Conservation (phyloP, 805 yeast species). For the Metschnikowia henanensis region DNA sequence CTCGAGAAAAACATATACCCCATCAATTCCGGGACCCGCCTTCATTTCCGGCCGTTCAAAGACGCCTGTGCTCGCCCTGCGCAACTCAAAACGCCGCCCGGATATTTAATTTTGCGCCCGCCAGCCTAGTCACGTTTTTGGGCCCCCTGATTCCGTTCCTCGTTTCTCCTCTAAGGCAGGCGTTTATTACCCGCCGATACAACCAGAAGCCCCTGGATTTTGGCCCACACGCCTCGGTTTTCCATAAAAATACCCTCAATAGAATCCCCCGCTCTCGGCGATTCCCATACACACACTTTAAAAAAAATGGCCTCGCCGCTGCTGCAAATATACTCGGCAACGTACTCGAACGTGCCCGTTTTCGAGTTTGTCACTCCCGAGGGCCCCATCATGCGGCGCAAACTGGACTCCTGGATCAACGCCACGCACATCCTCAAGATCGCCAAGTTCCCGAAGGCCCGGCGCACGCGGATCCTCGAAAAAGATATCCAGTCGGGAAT, state of each 20-base stretch:
- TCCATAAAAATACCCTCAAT: too few species aligned
- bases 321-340: conserved; percentile 58
- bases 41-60: background rate
- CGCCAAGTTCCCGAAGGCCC: conserved; percentile 66
- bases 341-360: conserved; percentile 73
- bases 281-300: too few species aligned
- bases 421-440: conserved; percentile 72
- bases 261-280: too few species aligned
- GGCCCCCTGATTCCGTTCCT: background rate
- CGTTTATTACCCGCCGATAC: too few species aligned
- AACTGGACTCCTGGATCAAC: conserved; percentile 63
- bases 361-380: conserved; percentile 66
- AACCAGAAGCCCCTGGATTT: too few species aligned
- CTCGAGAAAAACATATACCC: background rate
- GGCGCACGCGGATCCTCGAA: conserved; percentile 62
- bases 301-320: conserved; percentile 1
- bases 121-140: background rate
- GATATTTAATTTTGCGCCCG: background rate
- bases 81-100: background rate
- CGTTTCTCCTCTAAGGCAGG: too few species aligned
- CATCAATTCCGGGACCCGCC: background rate
- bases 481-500: conserved; percentile 61
- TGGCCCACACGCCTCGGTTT: too few species aligned
- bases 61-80: background rate
- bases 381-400: conserved; percentile 70